These are phyloP conservation scores for Galium porrigens DNA, from an alignment of 305 asterid genomes.

Conservation along the genomic window DNA sequence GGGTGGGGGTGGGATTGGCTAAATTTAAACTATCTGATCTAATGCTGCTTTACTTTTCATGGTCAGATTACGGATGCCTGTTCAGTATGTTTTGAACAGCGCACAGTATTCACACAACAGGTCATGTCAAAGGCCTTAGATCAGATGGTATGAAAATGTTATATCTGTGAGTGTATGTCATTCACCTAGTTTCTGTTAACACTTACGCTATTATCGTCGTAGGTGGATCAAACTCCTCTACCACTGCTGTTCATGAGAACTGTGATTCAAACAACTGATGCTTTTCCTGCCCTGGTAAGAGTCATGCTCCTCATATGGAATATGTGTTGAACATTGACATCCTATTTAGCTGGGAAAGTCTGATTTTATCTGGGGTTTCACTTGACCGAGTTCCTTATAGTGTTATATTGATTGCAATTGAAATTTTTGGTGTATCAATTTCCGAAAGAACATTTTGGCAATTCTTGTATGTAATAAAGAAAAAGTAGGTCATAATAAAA, in stretches of 20 bases:
- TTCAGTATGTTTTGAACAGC: constrained; percentile 98
- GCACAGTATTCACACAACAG: constrained; percentile 92
- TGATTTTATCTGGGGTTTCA: background rate
- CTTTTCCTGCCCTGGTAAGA: constrained; percentile 80
- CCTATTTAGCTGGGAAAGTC: background rate
- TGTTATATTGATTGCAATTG: background rate
- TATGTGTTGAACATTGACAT: constrained; percentile 1
- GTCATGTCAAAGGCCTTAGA: constrained; percentile 72
- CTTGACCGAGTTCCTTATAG: background rate
- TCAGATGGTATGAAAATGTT: constrained; percentile 58
- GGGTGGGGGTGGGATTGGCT: background rate
- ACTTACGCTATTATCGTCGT: constrained; percentile 18
- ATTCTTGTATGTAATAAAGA: background rate
- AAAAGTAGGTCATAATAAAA: constrained; percentile 1
- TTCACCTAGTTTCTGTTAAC: constrained; percentile 10
- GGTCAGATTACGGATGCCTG: constrained; percentile 87
- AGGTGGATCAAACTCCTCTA: constrained; percentile 87
- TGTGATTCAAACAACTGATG: constrained; percentile 92
- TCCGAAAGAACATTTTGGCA: background rate
- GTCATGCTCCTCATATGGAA: constrained; percentile 4
- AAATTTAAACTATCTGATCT: constrained; percentile 4
- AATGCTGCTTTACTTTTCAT: constrained; percentile 10
- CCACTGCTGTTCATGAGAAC: constrained; percentile 96
- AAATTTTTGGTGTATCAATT: background rate
- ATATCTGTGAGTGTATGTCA: constrained; percentile 1